Evolutionary conservation across 2,329 filamentous ascomycete species (phyloP), one percentile per base, ranked within the genome.

Genomic region (Diaporthe caulivora): DNA sequence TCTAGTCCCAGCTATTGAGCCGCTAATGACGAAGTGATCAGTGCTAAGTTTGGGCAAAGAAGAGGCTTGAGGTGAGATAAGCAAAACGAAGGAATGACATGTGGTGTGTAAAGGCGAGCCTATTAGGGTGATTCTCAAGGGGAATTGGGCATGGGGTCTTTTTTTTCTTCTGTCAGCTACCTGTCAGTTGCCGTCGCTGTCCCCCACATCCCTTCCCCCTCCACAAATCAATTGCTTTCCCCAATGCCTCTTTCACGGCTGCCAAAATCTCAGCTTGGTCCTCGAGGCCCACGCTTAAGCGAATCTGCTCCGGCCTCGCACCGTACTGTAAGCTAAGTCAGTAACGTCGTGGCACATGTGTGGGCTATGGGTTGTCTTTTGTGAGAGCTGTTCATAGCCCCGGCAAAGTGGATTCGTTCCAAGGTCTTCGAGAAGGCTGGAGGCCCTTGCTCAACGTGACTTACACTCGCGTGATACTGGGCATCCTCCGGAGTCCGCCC

Each of bases 251-350:
- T 68, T 73, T 75, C 24, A 84, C 76, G 2, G 83, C 84, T 6
- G 85, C 84, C 34, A 86, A 72, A 73, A 88, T 58, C 57, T 86
- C 83, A 65, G 80, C 80, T 75, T 80, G 80, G 2, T 81, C 80
- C 78, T 89, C 88, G 37, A 88, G 73, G 2, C 87, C 87, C 0
- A 84, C 86, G 34, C 83, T 84, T 26, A 89, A 81, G 5, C 87
- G 79, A 24, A 89, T 81, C 68, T 85, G 83, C 73, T 84, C 82
- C 73, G 82, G 80, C 70, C 77, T 77, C 2, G 84, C 77, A 0
- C 85, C 87, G 47, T 83, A 82, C 60, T 65, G 13, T 5, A 2
- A 37, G 3, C 26, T 26, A 1, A 18, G 62, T 65, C 44, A 51
- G 62, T 18, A 5, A 26, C 10, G 0, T 18, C 37, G 37, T 1